Conservation (phyloP, 345 rosid species). For the Eucalyptus tenuipes region DNA sequence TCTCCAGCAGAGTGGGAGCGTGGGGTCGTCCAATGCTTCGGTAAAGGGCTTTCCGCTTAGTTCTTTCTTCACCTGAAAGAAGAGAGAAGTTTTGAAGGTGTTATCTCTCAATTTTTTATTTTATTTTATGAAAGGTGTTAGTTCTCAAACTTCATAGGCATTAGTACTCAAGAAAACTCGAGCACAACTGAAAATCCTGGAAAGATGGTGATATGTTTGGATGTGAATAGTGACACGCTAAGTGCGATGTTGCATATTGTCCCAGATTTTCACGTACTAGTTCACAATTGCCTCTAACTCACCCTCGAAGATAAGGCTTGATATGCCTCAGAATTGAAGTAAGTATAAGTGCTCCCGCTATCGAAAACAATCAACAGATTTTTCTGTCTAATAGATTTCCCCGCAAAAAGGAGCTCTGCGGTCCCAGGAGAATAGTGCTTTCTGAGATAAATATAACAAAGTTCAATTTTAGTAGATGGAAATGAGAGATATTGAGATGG, state of each 20-base stretch:
- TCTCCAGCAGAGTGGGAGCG: conserved; percentile 84
- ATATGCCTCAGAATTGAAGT: conserved; percentile 53
- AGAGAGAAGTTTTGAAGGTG: neutral
- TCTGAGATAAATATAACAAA: conserved; percentile 17
- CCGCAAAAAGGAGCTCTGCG: conserved; percentile 52
- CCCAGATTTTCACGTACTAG: neutral
- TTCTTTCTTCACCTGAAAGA: conserved; percentile 35
- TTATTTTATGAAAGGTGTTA: neutral
- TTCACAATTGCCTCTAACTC: conserved; percentile 4
- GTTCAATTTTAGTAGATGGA: neutral
- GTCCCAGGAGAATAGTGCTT: conserved; percentile 67
- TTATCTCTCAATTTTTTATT: neutral
- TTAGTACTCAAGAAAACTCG: neutral
- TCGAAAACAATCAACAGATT: conserved; percentile 45
- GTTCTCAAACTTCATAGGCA: neutral
- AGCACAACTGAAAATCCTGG: neutral
- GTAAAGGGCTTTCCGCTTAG: conserved; percentile 31
- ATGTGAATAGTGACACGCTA: neutral
- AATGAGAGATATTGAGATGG: neutral
- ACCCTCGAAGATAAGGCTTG: conserved; percentile 35
- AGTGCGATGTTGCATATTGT: neutral
- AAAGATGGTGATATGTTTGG: neutral
- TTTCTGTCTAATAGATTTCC: conserved; percentile 44
- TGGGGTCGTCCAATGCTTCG: conserved; percentile 45
- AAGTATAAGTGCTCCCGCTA: conserved; percentile 93